These are phyloP conservation scores for Neurospora sp. DNA, from an alignment of 495 filamentous ascomycete genomes.

Conservation along the genomic window DNA sequence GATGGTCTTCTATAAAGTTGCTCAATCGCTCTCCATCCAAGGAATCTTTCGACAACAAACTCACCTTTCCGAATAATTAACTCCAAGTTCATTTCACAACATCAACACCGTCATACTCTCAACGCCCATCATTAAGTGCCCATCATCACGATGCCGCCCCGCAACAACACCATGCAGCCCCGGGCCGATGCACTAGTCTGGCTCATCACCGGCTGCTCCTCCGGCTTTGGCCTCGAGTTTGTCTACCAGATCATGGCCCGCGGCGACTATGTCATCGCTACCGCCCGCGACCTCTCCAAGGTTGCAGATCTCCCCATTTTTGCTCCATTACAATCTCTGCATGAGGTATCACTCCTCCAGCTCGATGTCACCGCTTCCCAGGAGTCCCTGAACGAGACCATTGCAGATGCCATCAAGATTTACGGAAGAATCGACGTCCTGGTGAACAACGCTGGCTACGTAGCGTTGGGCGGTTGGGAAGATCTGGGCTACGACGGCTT, in stretches of 20 bases:
- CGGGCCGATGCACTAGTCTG: conserved; percentile 11
- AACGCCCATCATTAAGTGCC: background rate
- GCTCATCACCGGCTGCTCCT: conserved; percentile 39
- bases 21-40: background rate
- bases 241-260: conserved; percentile 30
- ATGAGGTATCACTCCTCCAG: conserved; percentile 15
- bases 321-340: no score
- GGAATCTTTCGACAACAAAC: background rate
- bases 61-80: background rate
- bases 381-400: conserved; percentile 24
- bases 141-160: background rate
- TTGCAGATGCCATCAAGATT: conserved; percentile 23
- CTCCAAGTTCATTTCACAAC: background rate
- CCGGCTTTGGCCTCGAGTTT: conserved; percentile 32
- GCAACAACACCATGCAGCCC: background rate
- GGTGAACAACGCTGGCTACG: conserved; percentile 47
- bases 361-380: conserved; percentile 38
- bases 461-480: conserved; percentile 37
- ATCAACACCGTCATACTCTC: background rate
- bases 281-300: conserved; percentile 32
- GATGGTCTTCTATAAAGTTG: background rate
- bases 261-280: conserved; percentile 48
- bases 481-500: conserved; percentile 24
- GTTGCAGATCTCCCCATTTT: conserved; percentile 1
- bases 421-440: conserved; percentile 41